Evolutionary conservation across 306 rosid genomes (phyloP), one percentile per base, ranked within the genome.

Genomic region (Castanea mollissima): DNA sequence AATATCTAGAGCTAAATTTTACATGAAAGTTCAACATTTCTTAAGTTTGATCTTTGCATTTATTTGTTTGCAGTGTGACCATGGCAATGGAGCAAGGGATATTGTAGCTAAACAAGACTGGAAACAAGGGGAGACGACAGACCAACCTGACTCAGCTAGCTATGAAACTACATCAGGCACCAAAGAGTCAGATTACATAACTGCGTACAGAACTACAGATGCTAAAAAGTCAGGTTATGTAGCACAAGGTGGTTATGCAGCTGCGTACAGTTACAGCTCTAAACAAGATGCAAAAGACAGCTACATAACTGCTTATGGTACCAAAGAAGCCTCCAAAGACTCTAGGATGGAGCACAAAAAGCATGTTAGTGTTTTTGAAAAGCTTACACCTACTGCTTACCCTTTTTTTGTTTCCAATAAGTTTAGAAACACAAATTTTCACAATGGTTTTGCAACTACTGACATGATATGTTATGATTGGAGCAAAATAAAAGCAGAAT

Each of bases 71-170:
- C 38, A 82, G 86, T 25, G 59, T 67, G 35, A 46, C 7, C 31
- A 38, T 19, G 52, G 67, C 65, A 78, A 19, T 46, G 86, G 79
- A 78, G 82, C 55, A 23, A 73, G 82, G 82, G 55, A 74, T 27
- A 8, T 41, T 8, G 49, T 15, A 2, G 57, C 19, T 38, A 55
- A 63, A 5, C 20, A 63, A 29, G 69, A 27, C 9, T 4, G 3
- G 69, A 27, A 59, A 59, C 65, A 59, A 20, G 64, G 21, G 64
- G 31, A 58, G 29, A 13, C 3, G 29, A 57, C 29, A 9, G 63
- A 57, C 25, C 11, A 38, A 49, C 54, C 54, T 49, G 54, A 49
- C 16, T 11, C 54, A 49, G 1, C 54, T 49, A 49, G 54, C 16
- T 16, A 49, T 49, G 54, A 49, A 49, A 49, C 54, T 12, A 49